phyloP scores from a whole-genome alignment of 805 yeast species.

The Yueomyces sinensis region DNA sequence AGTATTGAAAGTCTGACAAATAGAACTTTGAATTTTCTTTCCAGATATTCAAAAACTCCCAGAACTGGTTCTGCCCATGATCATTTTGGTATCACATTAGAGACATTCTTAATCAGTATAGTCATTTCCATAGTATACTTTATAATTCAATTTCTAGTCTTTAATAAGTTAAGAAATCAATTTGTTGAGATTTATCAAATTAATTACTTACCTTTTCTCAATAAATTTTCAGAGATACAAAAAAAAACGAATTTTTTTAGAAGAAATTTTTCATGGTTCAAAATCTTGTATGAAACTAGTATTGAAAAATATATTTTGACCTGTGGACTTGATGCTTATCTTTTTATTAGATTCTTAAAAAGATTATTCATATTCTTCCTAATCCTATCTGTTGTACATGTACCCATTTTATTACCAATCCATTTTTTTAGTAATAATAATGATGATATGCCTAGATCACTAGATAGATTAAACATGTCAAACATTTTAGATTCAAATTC shows the following conservation, averaged over 20 bases:
- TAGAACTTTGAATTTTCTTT: slow-evolving; percentile 7
- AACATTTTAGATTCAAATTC: slow-evolving; percentile 46
- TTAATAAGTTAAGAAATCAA: slow-evolving; percentile 26
- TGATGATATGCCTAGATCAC: slow-evolving; percentile 2
- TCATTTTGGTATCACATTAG: slow-evolving; percentile 44
- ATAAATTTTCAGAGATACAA: neutral
- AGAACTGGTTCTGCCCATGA: slow-evolving; percentile 47
- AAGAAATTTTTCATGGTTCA: slow-evolving; percentile 35
- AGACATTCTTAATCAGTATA: slow-evolving; percentile 42
- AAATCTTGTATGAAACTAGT: slow-evolving; percentile 28
- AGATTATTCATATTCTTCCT: slow-evolving; percentile 38
- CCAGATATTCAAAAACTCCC: slow-evolving; percentile 33
- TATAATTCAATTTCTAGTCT: slow-evolving; percentile 34
- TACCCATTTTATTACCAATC: slow-evolving; percentile 52
- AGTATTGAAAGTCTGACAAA: slow-evolving; percentile 5
- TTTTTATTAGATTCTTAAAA: slow-evolving; percentile 49
- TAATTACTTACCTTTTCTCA: slow-evolving; percentile 25
- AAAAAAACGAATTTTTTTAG: neutral
- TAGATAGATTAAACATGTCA: slow-evolving; percentile 62
- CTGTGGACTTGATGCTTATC: slow-evolving; percentile 61
- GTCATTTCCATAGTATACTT: slow-evolving; percentile 41
- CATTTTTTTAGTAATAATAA: slow-evolving; percentile 27
- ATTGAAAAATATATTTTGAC: slow-evolving; percentile 29
- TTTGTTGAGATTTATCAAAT: slow-evolving; percentile 42
- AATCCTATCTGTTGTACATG: slow-evolving; percentile 37